Evolutionary conservation across 2,329 filamentous ascomycete genomes (phyloP), one percentile per base, ranked within the genome.

Genomic region (Diaporthe destruens): DNA sequence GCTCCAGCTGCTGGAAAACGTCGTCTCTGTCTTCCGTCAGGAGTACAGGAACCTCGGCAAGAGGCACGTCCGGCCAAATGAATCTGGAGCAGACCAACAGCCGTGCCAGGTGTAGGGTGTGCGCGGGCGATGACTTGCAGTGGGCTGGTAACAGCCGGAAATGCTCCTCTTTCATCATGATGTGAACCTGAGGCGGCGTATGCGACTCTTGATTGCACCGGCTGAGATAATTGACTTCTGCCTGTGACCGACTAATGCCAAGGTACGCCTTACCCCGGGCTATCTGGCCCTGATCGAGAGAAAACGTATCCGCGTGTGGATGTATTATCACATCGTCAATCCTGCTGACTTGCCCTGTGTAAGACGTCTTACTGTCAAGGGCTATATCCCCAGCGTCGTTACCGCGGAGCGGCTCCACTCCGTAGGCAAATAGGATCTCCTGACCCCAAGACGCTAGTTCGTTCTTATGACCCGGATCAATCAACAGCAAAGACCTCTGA

Each of bases 211-310:
- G 42, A 3, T 14, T 29, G 42, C 6, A 47, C 29, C 29, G 59
- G 39, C n/a, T 63, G 23, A 20, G 14, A 20, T 63, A 29, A 7
- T 16, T 6, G 2, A 63, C 49, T 18, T 63, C 59, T 2, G 7
- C 44, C 25, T n/a, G 59, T 8, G 59, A 63, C 25, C 57, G 39
- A 9, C 2, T 1, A 6, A 44, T 20, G 42, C 3, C 16, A 44
- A 6, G 18, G 6, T 18, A 8, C 4, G 5, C 2, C 2, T n/a
- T 0, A 25, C 39, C 2, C 1, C 25, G 32, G n/a, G 1, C 6
- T 29, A 11, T n/a, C 14, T 63, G 57, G 6, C n/a, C 23, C 2
- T 3, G 6, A 3, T 63, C 42, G 11, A 2, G 1, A 1, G 6
- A 23, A 16, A 0, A 49, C 12, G 23, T 42, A 29, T 36, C 12